Base-by-base conservation (phyloP, 495 filamentous ascomycete species). In the Talaromyces wortmannii region DNA sequence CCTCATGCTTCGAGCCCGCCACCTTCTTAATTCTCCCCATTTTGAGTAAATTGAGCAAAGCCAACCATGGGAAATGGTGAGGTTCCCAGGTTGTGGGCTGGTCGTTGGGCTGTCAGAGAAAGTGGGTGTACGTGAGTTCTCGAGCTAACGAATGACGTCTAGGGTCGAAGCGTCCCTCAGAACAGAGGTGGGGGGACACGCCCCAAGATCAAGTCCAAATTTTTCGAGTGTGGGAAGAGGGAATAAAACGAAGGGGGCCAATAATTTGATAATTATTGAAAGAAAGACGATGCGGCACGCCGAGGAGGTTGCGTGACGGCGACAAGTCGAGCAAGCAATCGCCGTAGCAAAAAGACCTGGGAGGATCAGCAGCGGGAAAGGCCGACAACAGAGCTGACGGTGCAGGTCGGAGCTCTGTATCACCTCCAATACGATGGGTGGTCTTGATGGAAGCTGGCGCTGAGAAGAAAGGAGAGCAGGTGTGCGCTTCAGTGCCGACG, bases 1-100 rank as follows among this genome's bases (percentile, higher is more conserved):
- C 91, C 78, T 88, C 87, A 76, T 98, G 94, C 72, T 94, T 92
- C 62, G 86, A 76, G 66, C 89, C 89, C 66, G 92, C 92, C 61
- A 85, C 78, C 83, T 97, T 98, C 73, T 90, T 92, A 72, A 98
- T 98, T 84, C 87, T 92, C 81, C 90, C 92, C 91, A 96, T 96
- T 61, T 63, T 78, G 65, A 59, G 63, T 62, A 58, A 65, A 57
- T 40, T 53, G 53, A 31, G 62, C 53, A 65, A 66, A 68, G 70
- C 61, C 66, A 69, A 72, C 72, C 78, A 81, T 81, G 67, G 75
- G 76, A 72, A 66, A 52, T 53, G 54, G 31, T 54, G 55, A 57
- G 50, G 60, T 57, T 65, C 60, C 50, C 61, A 68, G 64, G 65
- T 67, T 61, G 48, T 18, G 46, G 47, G 61, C 70, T 67, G 68